Conservation (phyloP, 768 basidiomycete species). For the Trametes coccinea region DNA sequence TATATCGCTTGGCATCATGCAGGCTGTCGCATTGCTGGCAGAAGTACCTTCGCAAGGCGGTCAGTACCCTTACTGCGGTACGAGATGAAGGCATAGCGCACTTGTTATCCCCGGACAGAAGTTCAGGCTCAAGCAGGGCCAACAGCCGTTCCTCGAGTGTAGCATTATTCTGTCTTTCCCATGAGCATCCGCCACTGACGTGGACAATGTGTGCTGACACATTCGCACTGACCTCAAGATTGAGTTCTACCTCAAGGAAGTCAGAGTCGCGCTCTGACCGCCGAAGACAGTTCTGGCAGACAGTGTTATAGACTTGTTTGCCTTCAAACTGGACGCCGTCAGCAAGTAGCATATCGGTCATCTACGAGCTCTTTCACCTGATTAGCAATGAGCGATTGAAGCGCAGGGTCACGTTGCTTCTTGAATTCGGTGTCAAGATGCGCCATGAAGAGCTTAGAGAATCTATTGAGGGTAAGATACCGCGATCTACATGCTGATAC, state of each 20-base stretch:
- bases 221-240: constrained; percentile 56
- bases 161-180: constrained; percentile 56
- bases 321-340: constrained; percentile 75
- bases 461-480: constrained; percentile 46
- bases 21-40: constrained; percentile 74
- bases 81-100: constrained; percentile 34
- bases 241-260: constrained; percentile 90
- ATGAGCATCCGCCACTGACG: not conserved
- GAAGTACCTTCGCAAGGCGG: constrained; percentile 55
- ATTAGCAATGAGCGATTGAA: constrained; percentile 70
- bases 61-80: not conserved
- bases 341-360: not conserved
- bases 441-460: constrained; percentile 93
- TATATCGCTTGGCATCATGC: constrained; percentile 79
- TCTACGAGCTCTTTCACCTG: constrained; percentile 50
- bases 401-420: constrained; percentile 64
- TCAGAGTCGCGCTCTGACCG: constrained; percentile 67
- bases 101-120: constrained; percentile 82
- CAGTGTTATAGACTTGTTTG: constrained; percentile 75
- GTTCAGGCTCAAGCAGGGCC: constrained; percentile 68
- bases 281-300: constrained; percentile 68
- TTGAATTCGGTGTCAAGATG: constrained; percentile 86
- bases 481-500: not conserved
- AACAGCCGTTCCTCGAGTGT: constrained; percentile 73
- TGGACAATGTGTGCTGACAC: no score